Evolutionary conservation across 768 basidiomycete species (phyloP).

Genomic region (Naganishia randhawae): DNA sequence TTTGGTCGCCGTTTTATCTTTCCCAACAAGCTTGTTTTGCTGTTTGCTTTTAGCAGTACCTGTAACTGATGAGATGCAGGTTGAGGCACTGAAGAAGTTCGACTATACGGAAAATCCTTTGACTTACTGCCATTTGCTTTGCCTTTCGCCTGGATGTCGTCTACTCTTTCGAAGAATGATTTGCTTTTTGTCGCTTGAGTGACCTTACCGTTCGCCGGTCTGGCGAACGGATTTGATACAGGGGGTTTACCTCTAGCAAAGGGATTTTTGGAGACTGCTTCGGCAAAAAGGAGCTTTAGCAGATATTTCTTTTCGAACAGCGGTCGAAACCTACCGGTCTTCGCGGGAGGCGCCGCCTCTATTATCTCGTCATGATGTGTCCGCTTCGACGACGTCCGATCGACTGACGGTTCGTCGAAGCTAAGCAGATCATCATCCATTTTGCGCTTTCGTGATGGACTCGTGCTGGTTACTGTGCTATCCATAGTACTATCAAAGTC

Average conservation of each 20-base stretch:
- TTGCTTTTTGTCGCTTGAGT: slow-evolving; percentile 43
- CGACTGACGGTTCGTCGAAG: slow-evolving; percentile 9
- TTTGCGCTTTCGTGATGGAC: slow-evolving; percentile 11
- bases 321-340: background rate
- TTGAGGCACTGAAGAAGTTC: background rate
- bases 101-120: background rate
- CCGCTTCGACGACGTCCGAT: background rate
- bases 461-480: background rate
- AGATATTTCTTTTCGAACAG: background rate
- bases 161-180: slow-evolving; percentile 49
- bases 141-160: slow-evolving; percentile 39
- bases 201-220: slow-evolving; percentile 34
- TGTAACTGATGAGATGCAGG: background rate
- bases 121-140: slow-evolving; percentile 15
- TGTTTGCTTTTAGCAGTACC: slow-evolving; percentile 6
- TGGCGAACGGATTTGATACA: slow-evolving; percentile 48
- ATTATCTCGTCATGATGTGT: background rate
- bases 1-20: slow-evolving; percentile 12
- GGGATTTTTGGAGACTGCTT: slow-evolving; percentile 43
- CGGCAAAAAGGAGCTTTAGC: background rate
- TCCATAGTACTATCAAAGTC: slow-evolving; percentile 17
- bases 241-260: slow-evolving; percentile 42
- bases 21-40: slow-evolving; percentile 7
- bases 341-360: background rate
- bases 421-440: slow-evolving; percentile 1